Evolutionary conservation across 345 rosid species (phyloP).

Genomic region (Hypericum androsaemum): DNA sequence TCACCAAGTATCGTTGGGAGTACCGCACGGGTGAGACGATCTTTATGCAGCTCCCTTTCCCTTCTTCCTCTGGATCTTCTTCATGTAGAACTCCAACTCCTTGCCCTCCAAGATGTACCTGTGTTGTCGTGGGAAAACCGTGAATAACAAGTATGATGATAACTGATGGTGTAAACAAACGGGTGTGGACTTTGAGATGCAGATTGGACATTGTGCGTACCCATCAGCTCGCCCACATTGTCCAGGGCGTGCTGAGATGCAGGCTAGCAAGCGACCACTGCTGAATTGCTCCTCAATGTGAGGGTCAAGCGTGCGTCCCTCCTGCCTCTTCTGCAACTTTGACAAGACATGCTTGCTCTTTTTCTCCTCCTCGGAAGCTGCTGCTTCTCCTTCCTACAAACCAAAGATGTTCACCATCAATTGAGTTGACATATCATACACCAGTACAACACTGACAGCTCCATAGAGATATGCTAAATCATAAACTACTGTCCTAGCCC

Average conservation of each 20-base stretch:
- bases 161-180: neutral
- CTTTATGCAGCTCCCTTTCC: neutral
- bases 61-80: conserved; percentile 2
- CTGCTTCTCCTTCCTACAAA: conserved; percentile 40
- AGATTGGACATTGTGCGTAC: conserved; percentile 18
- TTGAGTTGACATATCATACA: too few relatives aligned
- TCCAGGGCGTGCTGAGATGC: conserved; percentile 69
- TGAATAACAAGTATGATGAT: neutral
- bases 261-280: conserved; percentile 54
- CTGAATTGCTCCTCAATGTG: conserved; percentile 70
- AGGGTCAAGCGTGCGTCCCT: conserved; percentile 41
- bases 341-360: conserved; percentile 48
- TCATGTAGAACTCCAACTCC: neutral
- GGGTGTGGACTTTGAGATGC: neutral
- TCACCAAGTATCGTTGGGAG: neutral
- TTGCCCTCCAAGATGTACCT: conserved; percentile 3
- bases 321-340: conserved; percentile 46
- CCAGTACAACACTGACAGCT: too few relatives aligned
- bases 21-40: neutral
- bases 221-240: conserved; percentile 80
- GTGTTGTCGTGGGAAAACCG: neutral
- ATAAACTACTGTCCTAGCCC: neutral
- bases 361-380: conserved; percentile 39
- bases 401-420: neutral
- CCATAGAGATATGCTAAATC: neutral